Percentiles rank a stretch among this genome's conserved stretches.
Evolutionary conservation across 108 stramenopile genomes (phyloP).

Genomic region (Nannochloropsis gaditana): DNA sequence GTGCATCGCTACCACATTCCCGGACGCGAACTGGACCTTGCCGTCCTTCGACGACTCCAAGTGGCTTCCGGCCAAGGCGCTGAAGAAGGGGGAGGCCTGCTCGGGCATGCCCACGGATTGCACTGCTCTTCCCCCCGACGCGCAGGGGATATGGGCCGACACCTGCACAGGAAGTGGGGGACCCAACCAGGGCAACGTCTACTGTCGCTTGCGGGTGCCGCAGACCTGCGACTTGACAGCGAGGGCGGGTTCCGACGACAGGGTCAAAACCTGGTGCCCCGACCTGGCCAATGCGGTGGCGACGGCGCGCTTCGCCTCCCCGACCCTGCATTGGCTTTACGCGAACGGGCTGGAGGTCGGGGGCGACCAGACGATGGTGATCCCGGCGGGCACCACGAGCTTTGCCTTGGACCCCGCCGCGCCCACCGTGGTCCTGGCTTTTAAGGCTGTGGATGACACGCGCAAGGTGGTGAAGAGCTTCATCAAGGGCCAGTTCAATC

Average conservation of each 20-base stretch:
- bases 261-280: constrained; percentile 13
- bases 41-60: neutral
- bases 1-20: neutral
- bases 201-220: neutral
- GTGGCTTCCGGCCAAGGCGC: neutral
- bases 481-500: neutral
- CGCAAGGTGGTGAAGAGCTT: neutral
- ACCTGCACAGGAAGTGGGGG: neutral
- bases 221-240: neutral
- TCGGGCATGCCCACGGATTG: neutral
- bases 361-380: neutral
- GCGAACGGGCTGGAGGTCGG: neutral
- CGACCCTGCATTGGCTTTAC: neutral
- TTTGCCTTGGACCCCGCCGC: neutral
- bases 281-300: neutral
- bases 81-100: constrained; percentile 12
- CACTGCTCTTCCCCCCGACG: neutral
- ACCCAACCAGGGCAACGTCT: neutral
- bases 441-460: neutral
- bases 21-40: neutral
- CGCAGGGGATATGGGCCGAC: constrained; percentile 1
- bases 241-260: neutral
- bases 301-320: constrained; percentile 11
- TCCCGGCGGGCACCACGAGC: neutral
- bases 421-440: neutral